These are phyloP conservation scores for Phaseolus coccineus DNA, from an alignment of 331 rosid species.

Conservation along the genomic window DNA sequence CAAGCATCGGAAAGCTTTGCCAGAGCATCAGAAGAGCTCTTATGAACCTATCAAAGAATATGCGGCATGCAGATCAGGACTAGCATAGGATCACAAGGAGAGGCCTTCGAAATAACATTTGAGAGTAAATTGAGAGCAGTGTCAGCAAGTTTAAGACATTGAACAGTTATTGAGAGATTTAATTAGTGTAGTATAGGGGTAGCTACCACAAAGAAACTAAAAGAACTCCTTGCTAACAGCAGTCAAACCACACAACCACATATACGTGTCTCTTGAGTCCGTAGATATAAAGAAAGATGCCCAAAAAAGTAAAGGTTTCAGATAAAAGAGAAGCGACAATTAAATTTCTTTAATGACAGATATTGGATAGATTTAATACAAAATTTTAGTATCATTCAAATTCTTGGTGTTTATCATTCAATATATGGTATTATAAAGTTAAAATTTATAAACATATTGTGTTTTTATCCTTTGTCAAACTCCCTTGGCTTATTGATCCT, in stretches of 20 bases:
- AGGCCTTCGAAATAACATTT: conserved; percentile 7
- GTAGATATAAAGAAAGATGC: conserved; percentile 1
- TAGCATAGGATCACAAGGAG: conserved; percentile 13
- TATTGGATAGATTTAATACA: conserved; percentile 9
- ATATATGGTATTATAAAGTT: background rate
- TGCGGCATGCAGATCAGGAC: conserved; percentile 35
- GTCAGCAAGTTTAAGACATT: too few relatives aligned
- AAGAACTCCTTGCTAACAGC: conserved; percentile 2
- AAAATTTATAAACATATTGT: background rate
- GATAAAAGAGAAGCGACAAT: background rate
- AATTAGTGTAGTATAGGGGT: too few relatives aligned
- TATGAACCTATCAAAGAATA: conserved; percentile 59
- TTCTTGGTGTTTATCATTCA: conserved; percentile 3
- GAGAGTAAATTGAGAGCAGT: background rate
- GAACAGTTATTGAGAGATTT: too few relatives aligned
- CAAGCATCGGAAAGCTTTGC: conserved; percentile 69
- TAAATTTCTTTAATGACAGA: conserved; percentile 10
- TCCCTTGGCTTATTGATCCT: background rate
- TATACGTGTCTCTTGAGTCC: background rate
- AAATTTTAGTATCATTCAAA: conserved; percentile 2
- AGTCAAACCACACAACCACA: conserved; percentile 11
- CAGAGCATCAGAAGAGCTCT: conserved; percentile 62
- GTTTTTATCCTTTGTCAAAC: background rate
- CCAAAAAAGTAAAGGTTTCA: conserved; percentile 9
- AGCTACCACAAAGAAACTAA: too few relatives aligned